phyloP scores from a whole-genome alignment of 352 stramenopile genomes.

The Pythium brassicae region DNA sequence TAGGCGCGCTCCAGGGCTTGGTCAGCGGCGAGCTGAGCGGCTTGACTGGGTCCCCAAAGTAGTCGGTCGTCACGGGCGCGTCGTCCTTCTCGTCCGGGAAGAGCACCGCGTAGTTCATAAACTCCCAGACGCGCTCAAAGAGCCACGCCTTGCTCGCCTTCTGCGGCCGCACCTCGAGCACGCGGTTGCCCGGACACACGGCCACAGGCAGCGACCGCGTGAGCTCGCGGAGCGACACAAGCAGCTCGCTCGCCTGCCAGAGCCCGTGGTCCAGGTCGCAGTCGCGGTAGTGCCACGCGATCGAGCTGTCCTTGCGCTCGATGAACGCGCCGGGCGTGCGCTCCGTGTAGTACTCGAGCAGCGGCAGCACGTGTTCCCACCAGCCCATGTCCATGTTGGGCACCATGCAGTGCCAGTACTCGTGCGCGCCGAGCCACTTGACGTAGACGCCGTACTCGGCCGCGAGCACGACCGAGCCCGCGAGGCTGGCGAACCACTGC shows the following conservation, averaged over 20 bases:
- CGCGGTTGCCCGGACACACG: slow-evolving; percentile 70
- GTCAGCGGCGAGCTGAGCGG: slow-evolving; percentile 38
- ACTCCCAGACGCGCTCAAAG: slow-evolving; percentile 83
- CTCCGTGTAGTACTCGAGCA: slow-evolving; percentile 84
- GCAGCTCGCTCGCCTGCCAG: slow-evolving; percentile 89
- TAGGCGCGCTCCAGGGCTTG: slow-evolving; percentile 23
- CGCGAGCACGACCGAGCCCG: slow-evolving; percentile 59
- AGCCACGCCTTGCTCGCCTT: slow-evolving; percentile 79
- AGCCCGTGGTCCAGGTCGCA: slow-evolving; percentile 83
- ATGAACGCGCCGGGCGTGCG: slow-evolving; percentile 81
- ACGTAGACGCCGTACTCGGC: slow-evolving; percentile 81
- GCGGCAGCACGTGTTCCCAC: slow-evolving; percentile 73
- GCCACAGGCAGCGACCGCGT: slow-evolving; percentile 67
- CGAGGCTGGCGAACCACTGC: slow-evolving; percentile 72
- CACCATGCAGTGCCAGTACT: slow-evolving; percentile 76
- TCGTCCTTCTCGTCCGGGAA: slow-evolving; percentile 75
- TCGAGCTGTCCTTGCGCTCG: slow-evolving; percentile 78
- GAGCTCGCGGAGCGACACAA: slow-evolving; percentile 74
- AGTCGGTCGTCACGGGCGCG: slow-evolving; percentile 51
- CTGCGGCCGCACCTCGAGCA: slow-evolving; percentile 71
- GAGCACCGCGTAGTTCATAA: slow-evolving; percentile 68
- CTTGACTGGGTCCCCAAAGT: slow-evolving; percentile 62
- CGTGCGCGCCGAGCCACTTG: slow-evolving; percentile 60
- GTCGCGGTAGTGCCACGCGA: slow-evolving; percentile 89
- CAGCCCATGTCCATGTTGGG: slow-evolving; percentile 75